Conservation (phyloP, 345 rosid species). For the Arabis hirsuta region DNA sequence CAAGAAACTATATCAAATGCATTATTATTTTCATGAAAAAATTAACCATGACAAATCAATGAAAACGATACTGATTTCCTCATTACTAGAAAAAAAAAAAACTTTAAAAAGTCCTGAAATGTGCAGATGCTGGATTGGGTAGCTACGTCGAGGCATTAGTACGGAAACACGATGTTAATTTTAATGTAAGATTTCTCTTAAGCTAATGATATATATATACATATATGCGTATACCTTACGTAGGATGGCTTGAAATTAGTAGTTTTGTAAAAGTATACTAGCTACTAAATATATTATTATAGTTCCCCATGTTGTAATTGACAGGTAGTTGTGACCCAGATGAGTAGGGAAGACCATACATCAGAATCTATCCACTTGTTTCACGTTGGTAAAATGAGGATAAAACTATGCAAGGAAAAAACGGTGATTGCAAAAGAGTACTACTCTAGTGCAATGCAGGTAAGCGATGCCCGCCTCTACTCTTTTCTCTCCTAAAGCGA, state of each 20-base stretch:
- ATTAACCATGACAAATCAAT: neutral
- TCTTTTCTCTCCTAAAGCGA: neutral
- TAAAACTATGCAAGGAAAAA: constrained; percentile 85
- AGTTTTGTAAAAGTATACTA: neutral
- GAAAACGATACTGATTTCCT: neutral
- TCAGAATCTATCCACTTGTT: constrained; percentile 84
- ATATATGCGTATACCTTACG: neutral
- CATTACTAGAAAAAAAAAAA: constrained; percentile 5
- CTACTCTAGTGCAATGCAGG: constrained; percentile 89
- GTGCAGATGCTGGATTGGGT: constrained; percentile 94
- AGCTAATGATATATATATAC: constrained; percentile 13
- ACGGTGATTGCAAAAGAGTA: constrained; percentile 78
- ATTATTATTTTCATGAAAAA: neutral
- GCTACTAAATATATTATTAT: constrained; percentile 6
- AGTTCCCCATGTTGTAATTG: constrained; percentile 3
- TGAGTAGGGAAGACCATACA: constrained; percentile 66
- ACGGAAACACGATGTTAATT: constrained; percentile 85
- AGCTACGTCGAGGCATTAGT: constrained; percentile 94
- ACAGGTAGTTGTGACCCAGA: constrained; percentile 84
- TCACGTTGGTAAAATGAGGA: constrained; percentile 97
- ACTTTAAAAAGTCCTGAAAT: constrained; percentile 30
- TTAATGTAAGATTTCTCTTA: constrained; percentile 60
- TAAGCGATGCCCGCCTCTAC: constrained; percentile 28
- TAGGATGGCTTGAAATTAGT: neutral
- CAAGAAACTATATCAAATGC: neutral